Evolutionary conservation across 2,329 filamentous ascomycete species (phyloP).

Genomic region (Verruconis gallopava): DNA sequence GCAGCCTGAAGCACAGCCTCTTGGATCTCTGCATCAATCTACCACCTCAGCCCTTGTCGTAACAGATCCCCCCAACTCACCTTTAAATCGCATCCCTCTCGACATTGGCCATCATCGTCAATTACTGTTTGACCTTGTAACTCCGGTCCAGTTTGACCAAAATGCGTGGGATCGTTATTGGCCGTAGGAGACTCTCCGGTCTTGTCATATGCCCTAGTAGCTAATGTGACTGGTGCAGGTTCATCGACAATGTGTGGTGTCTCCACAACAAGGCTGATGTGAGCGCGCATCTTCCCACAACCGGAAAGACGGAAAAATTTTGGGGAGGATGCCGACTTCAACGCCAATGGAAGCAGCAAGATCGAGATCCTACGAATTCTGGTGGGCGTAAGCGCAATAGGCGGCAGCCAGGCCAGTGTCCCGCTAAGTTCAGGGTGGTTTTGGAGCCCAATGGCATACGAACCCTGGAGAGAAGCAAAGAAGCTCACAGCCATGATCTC

Average conservation of each 20-base stretch:
- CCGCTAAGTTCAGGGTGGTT: constrained; percentile 15
- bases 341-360: constrained; percentile 12
- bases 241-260: constrained; percentile 17
- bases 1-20: background rate
- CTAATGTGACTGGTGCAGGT: constrained; percentile 3
- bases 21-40: background rate
- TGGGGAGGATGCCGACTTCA: constrained; percentile 15
- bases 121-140: constrained; percentile 15
- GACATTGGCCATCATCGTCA: constrained; percentile 15
- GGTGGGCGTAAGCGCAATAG: constrained; percentile 7
- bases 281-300: constrained; percentile 3
- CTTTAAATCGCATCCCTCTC: constrained; percentile 11
- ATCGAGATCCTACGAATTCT: background rate
- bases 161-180: constrained; percentile 14
- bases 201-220: background rate
- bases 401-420: constrained; percentile 12
- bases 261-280: constrained; percentile 12
- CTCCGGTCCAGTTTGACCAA: constrained; percentile 14
- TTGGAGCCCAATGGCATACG: constrained; percentile 13
- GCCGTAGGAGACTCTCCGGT: constrained; percentile 9
- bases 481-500: constrained; percentile 14
- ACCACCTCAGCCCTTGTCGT: background rate
- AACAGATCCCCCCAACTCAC: background rate
- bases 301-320: constrained; percentile 12
- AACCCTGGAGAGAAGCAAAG: constrained; percentile 13